phyloP scores from a whole-genome alignment of 257 asterid species.

The Orobanche coerulescens region DNA sequence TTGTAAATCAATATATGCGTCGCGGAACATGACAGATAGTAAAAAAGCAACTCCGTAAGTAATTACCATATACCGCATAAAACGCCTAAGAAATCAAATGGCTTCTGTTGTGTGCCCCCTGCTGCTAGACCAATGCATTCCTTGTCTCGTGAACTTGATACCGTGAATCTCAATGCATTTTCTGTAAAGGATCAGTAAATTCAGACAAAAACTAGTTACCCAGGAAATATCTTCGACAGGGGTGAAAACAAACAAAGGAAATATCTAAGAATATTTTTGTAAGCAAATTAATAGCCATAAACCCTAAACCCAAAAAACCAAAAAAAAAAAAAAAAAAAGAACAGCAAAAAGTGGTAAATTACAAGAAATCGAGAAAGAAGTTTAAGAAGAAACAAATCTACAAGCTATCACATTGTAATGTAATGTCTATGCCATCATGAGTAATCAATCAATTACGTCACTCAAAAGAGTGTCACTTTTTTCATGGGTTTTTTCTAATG shows the following conservation, averaged over 20 bases:
- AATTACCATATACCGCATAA: slow-evolving; percentile 34
- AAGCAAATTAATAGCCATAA: no score
- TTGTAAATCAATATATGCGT: no score
- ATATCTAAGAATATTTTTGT: background rate
- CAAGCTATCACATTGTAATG: background rate
- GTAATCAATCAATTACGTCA: background rate
- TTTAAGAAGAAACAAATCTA: background rate
- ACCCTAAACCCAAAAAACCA: background rate
- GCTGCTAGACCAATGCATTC: slow-evolving; percentile 23
- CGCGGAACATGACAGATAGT: no score
- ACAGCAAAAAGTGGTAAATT: background rate
- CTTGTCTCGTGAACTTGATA: slow-evolving; percentile 16
- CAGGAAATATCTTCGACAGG: background rate
- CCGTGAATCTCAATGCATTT: slow-evolving; percentile 23
- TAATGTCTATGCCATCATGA: no score
- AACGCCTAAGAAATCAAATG: slow-evolving; percentile 37
- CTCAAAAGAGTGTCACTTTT: background rate
- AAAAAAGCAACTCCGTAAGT: background rate
- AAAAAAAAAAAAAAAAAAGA: background rate
- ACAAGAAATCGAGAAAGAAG: background rate
- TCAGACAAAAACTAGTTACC: background rate
- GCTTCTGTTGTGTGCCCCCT: slow-evolving; percentile 26
- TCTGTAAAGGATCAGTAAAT: slow-evolving; percentile 21
- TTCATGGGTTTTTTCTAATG: no score
- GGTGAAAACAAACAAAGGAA: background rate